Conservation (phyloP, 73 alveolate genomes). For the Uronychia setigera region DNA sequence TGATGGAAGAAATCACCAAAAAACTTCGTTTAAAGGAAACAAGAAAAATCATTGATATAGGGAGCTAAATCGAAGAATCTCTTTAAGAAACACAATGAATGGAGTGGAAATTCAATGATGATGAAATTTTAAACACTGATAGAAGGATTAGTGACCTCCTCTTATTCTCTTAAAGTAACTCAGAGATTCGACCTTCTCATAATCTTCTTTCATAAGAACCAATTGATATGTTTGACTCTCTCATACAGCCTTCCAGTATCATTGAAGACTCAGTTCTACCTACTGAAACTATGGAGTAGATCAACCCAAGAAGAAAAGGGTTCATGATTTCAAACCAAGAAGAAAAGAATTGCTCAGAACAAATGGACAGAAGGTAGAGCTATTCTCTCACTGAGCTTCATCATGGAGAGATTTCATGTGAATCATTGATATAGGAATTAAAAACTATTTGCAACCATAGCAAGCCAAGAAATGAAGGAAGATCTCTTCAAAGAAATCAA, state of each 20-base stretch:
- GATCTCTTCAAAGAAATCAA: background rate
- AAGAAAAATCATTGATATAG: no score
- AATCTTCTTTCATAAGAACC: background rate
- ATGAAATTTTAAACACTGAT: no score
- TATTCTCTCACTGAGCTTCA: background rate
- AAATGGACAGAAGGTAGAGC: no score
- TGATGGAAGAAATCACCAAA: no score
- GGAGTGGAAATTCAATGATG: no score
- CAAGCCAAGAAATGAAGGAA: no score
- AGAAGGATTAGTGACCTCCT: no score
- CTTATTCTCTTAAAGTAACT: background rate
- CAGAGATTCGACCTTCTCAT: background rate
- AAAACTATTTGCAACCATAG: no score
- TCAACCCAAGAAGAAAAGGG: background rate
- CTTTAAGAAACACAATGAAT: no score
- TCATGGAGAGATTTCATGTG: background rate
- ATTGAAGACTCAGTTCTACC: background rate
- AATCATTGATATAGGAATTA: background rate
- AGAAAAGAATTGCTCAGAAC: background rate
- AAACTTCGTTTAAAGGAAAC: no score
- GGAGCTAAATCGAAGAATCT: no score
- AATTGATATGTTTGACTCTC: background rate
- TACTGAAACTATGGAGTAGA: background rate
- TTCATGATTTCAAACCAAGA: background rate
- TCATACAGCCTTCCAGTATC: background rate